These are phyloP conservation scores for Boletus subcaerulescens DNA, from an alignment of 768 basidiomycete genomes.

Conservation along the genomic window DNA sequence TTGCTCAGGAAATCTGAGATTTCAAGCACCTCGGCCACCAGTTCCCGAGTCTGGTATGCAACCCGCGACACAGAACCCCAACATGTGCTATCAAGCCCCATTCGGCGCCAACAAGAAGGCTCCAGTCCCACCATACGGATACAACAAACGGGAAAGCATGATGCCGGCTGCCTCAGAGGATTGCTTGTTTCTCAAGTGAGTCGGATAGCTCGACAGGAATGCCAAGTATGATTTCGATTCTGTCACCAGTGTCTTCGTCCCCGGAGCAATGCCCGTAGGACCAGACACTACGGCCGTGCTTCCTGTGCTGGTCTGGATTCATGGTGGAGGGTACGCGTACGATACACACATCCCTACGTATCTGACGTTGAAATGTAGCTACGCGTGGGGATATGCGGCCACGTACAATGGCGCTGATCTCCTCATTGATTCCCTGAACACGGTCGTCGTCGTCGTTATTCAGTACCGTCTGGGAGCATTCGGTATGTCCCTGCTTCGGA, in stretches of 20 bases:
- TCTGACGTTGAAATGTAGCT: slow-evolving; percentile 14
- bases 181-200: slow-evolving; percentile 28
- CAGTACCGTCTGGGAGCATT: slow-evolving; percentile 37
- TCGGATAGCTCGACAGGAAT: background rate
- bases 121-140: slow-evolving; percentile 1
- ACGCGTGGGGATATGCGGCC: slow-evolving; percentile 17
- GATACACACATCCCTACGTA: background rate
- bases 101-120: slow-evolving; percentile 4
- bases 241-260: slow-evolving; percentile 8
- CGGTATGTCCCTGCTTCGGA: slow-evolving; percentile 13
- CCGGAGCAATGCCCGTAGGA: slow-evolving; percentile 4
- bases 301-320: slow-evolving; percentile 37
- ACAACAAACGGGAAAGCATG: slow-evolving; percentile 6
- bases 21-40: slow-evolving; percentile 29
- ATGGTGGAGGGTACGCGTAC: slow-evolving; percentile 33
- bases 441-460: slow-evolving; percentile 27
- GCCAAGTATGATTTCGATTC: background rate
- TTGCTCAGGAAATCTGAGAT: slow-evolving; percentile 22
- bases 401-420: slow-evolving; percentile 23
- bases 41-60: slow-evolving; percentile 18
- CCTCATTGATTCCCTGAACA: slow-evolving; percentile 21
- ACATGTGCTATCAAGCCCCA: slow-evolving; percentile 23
- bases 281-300: slow-evolving; percentile 2
- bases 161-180: slow-evolving; percentile 25
- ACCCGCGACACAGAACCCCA: slow-evolving; percentile 24